A percentile compares a stretch with the other conserved stretches of the same genome.
Evolutionary conservation across 2,329 filamentous ascomycete species (phyloP).

Genomic region (Penicillium fuscoglaucum): DNA sequence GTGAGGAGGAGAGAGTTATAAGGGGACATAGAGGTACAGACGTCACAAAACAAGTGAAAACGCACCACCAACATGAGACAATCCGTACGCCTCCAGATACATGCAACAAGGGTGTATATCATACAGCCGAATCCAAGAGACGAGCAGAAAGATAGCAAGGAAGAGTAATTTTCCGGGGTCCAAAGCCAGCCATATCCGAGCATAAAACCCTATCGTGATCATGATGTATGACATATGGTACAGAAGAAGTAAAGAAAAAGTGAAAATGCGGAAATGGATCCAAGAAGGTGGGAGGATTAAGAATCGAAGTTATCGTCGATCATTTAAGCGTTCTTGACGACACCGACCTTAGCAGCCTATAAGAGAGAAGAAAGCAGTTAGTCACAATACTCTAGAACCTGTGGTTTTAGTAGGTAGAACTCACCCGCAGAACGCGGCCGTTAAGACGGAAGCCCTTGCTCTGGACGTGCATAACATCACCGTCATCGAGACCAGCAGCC

Average conservation of each 20-base stretch:
- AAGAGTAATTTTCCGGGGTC: conserved; percentile 24
- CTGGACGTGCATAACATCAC: conserved; percentile 86
- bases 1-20: conserved; percentile 36
- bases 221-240: conserved; percentile 39
- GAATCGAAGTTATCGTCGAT: conserved; percentile 8
- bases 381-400: neutral
- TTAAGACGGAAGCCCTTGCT: conserved; percentile 96
- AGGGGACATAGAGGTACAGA: conserved; percentile 17
- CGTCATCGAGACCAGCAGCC: conserved; percentile 82
- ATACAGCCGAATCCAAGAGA: conserved; percentile 36
- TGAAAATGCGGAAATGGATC: conserved; percentile 7
- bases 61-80: conserved; percentile 28
- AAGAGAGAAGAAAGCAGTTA: conserved; percentile 15
- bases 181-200: conserved; percentile 26
- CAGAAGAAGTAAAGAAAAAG: conserved; percentile 25
- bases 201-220: conserved; percentile 28
- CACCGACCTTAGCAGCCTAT: conserved; percentile 86
- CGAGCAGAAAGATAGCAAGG: conserved; percentile 25
- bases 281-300: conserved; percentile 2
- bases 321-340: conserved; percentile 73
- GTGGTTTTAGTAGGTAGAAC: conserved; percentile 17
- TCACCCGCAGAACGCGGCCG: conserved; percentile 74
- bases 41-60: conserved; percentile 24
- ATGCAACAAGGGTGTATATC: conserved; percentile 36
- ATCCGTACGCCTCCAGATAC: conserved; percentile 33